Conservation (phyloP, 1,284 basidiomycete species). For the Chiua sp. region DNA sequence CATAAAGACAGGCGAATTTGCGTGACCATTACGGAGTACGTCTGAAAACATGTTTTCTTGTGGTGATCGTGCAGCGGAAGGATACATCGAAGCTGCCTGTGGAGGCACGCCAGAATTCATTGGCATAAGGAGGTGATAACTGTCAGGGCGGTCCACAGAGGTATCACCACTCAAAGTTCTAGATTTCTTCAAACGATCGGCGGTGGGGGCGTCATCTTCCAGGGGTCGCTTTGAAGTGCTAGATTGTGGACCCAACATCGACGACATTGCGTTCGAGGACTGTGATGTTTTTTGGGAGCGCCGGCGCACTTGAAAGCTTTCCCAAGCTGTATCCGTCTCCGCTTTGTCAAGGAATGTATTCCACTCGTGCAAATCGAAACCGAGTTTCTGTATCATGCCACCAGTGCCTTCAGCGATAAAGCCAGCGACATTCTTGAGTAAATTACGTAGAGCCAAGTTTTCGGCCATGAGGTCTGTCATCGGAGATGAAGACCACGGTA, state of each 20-base stretch:
- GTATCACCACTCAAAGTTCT: conserved; percentile 46
- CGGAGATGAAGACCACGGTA: conserved; percentile 12
- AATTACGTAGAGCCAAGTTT: conserved; percentile 81
- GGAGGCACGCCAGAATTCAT: conserved; percentile 48
- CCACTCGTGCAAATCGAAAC: conserved; percentile 79
- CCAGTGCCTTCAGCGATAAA: conserved; percentile 89
- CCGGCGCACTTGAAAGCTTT: conserved; percentile 78
- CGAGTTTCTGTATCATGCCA: conserved; percentile 78
- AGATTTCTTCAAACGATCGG: conserved; percentile 55
- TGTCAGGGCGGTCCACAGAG: conserved; percentile 46
- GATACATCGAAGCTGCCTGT: conserved; percentile 41
- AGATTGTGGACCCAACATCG: conserved; percentile 31
- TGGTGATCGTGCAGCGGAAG: conserved; percentile 39
- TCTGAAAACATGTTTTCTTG: conserved; percentile 66
- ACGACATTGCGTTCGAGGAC: conserved; percentile 35
- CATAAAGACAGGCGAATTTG: conserved; percentile 68
- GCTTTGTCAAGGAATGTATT: conserved; percentile 81
- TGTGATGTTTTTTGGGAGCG: conserved; percentile 34
- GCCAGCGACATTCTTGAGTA: conserved; percentile 74
- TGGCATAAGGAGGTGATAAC: conserved; percentile 61
- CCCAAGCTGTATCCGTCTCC: conserved; percentile 91
- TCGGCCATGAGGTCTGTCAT: conserved; percentile 81
- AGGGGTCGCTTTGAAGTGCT: conserved; percentile 41
- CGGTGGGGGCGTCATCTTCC: conserved; percentile 53
- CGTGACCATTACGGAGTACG: conserved; percentile 57